Base-by-base conservation (phyloP, 768 basidiomycete species). In the Boletus sp. region DNA sequence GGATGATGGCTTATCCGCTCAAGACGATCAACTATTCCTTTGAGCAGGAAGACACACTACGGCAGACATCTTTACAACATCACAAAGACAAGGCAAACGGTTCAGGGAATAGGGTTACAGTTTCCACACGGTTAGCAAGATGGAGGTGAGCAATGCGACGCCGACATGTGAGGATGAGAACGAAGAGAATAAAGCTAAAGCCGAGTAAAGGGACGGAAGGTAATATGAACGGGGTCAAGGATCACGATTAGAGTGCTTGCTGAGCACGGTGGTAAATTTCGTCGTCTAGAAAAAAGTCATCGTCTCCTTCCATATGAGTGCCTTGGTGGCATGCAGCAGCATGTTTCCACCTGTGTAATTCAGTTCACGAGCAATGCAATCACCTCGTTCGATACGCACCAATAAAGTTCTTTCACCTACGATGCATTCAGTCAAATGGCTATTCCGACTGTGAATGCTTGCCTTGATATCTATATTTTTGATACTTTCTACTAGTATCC, bases 381-480 rank as follows among this genome's bases (percentile, higher is more conserved):
- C 43, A 51, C 51, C 40, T 34, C 27, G 42, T 43, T 19, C 21
- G n/a, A 10, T n/a, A 74, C 81, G 47, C 63, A 90, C 88, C 90
- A 91, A 63, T 83, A 83, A 7, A 91, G 76, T 60, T 90, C 88
- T 59, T 81, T 83, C 32, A 88, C 84, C 86, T 87, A 33, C 4
- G 11, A 44, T 9, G 7, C 14, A 23, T 30, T 49, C n/a, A 44
- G 47, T 50, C 29, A 34, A 35, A 34, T 37, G 9, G 8, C 14
- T 15, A 29, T 33, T 32, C 32, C 29, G 17, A 35, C 3, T 13
- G 7, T 17, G 38, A 49, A 51, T 1, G 15, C n/a, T 56, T 48
- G 83, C 88, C 79, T 91, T 90, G 51, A 81, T 79, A 45, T 88
- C 83, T 48, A 87, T 77, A 59, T 83, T 79, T 71, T 91, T 92